phyloP scores from a whole-genome alignment of 208 protist genomes.

The Trypanosoma cruzi region DNA sequence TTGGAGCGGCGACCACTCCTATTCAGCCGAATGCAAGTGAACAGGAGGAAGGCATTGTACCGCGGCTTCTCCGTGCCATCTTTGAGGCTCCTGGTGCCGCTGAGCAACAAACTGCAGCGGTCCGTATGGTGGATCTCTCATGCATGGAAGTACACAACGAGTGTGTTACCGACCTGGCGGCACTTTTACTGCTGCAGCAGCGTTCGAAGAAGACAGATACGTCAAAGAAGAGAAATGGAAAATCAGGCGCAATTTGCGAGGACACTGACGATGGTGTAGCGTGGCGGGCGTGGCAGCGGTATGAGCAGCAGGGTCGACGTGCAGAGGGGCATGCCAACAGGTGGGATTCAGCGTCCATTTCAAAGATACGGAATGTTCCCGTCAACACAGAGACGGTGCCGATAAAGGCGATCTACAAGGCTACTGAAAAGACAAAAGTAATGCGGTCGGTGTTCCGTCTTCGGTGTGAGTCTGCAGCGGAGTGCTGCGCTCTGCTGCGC shows the following conservation, averaged over 20 bases:
- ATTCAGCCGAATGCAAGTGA: not conserved
- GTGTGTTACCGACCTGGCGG: conserved; percentile 64
- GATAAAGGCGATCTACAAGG: conserved; percentile 33
- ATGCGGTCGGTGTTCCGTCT: conserved; percentile 36
- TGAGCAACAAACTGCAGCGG: conserved; percentile 11
- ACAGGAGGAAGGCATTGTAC: conserved; percentile 46
- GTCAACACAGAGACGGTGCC: not conserved
- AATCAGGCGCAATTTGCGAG: not conserved
- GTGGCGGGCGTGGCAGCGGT: conserved; percentile 3
- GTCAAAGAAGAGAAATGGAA: conserved; percentile 2
- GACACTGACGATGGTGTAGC: not conserved
- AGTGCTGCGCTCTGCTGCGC: conserved; percentile 35
- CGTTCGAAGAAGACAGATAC: not conserved
- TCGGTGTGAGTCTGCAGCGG: conserved; percentile 34
- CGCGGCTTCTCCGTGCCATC: conserved; percentile 53
- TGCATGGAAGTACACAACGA: conserved; percentile 88
- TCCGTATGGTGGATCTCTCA: conserved; percentile 45
- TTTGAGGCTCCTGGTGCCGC: conserved; percentile 13
- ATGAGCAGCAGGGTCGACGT: not conserved
- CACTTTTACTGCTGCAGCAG: conserved; percentile 30
- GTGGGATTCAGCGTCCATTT: not conserved
- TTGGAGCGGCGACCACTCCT: not conserved
- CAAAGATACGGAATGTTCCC: not conserved
- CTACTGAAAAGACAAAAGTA: conserved; percentile 60
- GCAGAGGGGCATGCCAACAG: not conserved